Evolutionary conservation across 1,139 yeast species (phyloP).

Genomic region (Sugiyamaella xylanicola): DNA sequence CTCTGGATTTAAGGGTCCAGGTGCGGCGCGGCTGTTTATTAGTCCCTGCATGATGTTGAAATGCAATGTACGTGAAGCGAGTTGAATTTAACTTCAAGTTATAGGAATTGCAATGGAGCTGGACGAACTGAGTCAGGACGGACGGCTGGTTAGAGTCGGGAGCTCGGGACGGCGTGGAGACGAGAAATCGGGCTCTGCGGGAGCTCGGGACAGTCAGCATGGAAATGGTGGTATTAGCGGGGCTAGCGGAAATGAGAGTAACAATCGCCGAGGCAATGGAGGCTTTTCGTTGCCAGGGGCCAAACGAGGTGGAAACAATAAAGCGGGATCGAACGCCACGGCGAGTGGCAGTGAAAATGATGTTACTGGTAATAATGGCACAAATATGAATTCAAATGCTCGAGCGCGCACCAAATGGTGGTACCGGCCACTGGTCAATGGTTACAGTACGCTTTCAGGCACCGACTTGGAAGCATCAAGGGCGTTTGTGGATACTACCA

Average conservation of each 20-base stretch:
- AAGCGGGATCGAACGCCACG: background rate
- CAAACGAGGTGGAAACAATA: background rate
- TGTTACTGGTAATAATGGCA: background rate
- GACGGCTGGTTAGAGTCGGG: background rate
- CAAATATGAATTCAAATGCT: background rate
- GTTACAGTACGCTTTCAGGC: constrained; percentile 24
- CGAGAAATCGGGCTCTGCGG: background rate
- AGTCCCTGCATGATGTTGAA: constrained; percentile 5
- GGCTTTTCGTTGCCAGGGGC: background rate
- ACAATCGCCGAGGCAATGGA: background rate
- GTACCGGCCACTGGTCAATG: constrained; percentile 24
- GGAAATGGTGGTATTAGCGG: no score
- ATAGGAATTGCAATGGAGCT: constrained; percentile 8
- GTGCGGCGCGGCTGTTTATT: background rate
- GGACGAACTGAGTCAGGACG: constrained; percentile 11
- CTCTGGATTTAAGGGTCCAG: background rate
- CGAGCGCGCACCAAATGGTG: constrained; percentile 14
- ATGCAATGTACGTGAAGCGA: no score
- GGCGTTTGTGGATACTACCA: constrained; percentile 23
- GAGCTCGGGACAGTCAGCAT: background rate
- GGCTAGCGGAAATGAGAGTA: background rate
- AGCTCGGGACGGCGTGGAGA: background rate
- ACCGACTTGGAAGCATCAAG: constrained; percentile 22
- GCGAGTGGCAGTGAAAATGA: background rate
- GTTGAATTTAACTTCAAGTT: no score